These are phyloP conservation scores for Pleurotus pulmonarius DNA, from an alignment of 768 basidiomycete species.

Conservation along the genomic window DNA sequence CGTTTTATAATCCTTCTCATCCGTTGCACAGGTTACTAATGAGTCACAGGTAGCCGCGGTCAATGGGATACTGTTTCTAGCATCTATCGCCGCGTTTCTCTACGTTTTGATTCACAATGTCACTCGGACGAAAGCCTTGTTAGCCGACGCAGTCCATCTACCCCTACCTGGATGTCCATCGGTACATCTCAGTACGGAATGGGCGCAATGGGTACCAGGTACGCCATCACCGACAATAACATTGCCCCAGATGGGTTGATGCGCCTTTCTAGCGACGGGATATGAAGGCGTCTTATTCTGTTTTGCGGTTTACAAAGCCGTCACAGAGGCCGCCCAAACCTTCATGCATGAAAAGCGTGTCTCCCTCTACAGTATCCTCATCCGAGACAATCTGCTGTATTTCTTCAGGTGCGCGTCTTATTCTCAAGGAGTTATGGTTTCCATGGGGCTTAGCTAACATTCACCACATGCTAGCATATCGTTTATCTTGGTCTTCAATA, in stretches of 20 bases:
- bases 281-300: slow-evolving; percentile 39
- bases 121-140: slow-evolving; percentile 26
- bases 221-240: neutral
- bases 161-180: slow-evolving; percentile 38
- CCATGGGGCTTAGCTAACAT: neutral
- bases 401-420: slow-evolving; percentile 32
- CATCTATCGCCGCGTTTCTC: slow-evolving; percentile 36
- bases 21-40: neutral
- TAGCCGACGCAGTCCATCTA: slow-evolving; percentile 29
- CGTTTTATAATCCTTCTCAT: neutral
- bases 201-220: slow-evolving; percentile 38
- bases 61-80: slow-evolving; percentile 34
- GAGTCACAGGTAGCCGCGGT: slow-evolving; percentile 29
- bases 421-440: neutral
- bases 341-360: slow-evolving; percentile 19
- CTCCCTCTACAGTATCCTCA: slow-evolving; percentile 28
- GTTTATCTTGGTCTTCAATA: slow-evolving; percentile 37
- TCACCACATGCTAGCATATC: slow-evolving; percentile 25
- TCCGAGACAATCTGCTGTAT: slow-evolving; percentile 41
- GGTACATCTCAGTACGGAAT: slow-evolving; percentile 37
- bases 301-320: slow-evolving; percentile 34
- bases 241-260: neutral
- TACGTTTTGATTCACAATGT: slow-evolving; percentile 37
- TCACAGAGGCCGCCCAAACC: slow-evolving; percentile 20
- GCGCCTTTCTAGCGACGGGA: slow-evolving; percentile 21